Conservation (phyloP, 768 basidiomycete species). For the Kockovaella imperatae region DNA sequence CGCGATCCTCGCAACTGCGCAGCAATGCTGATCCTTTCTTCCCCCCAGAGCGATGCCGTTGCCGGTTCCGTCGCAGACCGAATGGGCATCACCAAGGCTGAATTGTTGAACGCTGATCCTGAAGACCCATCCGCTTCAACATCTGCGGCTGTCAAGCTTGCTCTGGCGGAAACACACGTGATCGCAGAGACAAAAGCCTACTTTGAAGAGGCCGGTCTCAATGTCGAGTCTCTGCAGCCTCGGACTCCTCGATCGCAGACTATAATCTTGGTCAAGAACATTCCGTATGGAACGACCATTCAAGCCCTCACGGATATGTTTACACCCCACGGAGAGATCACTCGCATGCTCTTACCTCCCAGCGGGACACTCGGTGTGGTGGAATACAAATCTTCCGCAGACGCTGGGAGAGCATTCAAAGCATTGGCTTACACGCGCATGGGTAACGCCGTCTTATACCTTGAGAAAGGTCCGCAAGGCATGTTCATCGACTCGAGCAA, state of each 20-base stretch:
- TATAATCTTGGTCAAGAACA: conserved; percentile 87
- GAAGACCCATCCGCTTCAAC: conserved; percentile 22
- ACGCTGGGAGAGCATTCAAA: conserved; percentile 67
- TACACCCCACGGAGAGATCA: conserved; percentile 62
- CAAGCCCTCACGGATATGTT: conserved; percentile 75
- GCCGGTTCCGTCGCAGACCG: conserved; percentile 80
- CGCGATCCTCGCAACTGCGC: conserved; percentile 4
- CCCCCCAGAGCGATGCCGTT: conserved; percentile 79
- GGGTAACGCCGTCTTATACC: conserved; percentile 80
- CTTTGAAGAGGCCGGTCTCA: conserved; percentile 54
- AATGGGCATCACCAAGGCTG: conserved; percentile 76
- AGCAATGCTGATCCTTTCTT: neutral
- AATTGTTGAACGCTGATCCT: conserved; percentile 71
- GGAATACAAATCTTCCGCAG: conserved; percentile 65
- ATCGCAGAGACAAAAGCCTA: conserved; percentile 90
- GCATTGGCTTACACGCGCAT: conserved; percentile 78
- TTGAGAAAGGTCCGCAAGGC: conserved; percentile 82
- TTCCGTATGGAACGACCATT: conserved; percentile 77
- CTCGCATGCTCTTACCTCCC: conserved; percentile 72
- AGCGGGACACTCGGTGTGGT: conserved; percentile 89
- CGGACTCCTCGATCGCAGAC: conserved; percentile 56
- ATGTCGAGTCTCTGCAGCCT: conserved; percentile 39
- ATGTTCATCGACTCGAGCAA: conserved; percentile 54
- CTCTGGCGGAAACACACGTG: conserved; percentile 90
- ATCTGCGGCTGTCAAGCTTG: conserved; percentile 76